Evolutionary conservation across 345 rosid genomes (phyloP).

Genomic region (Lumnitzera racemosa): DNA sequence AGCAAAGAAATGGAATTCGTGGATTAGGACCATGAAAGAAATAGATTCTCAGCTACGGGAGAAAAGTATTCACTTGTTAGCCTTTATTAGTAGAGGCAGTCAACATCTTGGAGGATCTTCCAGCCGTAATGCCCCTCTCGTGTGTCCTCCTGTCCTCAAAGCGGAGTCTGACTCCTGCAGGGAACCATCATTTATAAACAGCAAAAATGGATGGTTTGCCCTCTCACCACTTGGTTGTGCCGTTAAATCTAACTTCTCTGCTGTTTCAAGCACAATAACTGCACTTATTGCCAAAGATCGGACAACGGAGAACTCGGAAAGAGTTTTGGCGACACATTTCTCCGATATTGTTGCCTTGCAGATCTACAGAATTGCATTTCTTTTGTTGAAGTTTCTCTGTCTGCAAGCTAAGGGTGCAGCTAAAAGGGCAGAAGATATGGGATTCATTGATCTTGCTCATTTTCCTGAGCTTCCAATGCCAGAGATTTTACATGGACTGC

Average conservation of each 20-base stretch:
- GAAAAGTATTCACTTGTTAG: conserved; percentile 73
- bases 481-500: conserved; percentile 80
- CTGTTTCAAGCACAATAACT: conserved; percentile 28
- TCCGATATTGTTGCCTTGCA: conserved; percentile 78
- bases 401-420: conserved; percentile 79
- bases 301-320: conserved; percentile 23
- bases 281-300: conserved; percentile 48
- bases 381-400: conserved; percentile 70
- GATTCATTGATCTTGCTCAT: conserved; percentile 74
- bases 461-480: conserved; percentile 98
- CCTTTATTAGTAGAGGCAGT: conserved; percentile 74
- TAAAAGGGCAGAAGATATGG: conserved; percentile 79
- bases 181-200: conserved; percentile 48
- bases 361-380: conserved; percentile 69
- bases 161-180: conserved; percentile 61
- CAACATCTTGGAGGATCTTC: conserved; percentile 54
- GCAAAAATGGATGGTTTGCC: conserved; percentile 80
- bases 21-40: conserved; percentile 71
- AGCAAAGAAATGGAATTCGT: conserved; percentile 58
- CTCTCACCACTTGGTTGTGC: conserved; percentile 61
- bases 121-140: conserved; percentile 33
- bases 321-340: conserved; percentile 48
- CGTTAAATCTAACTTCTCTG: conserved; percentile 29
- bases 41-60: conserved; percentile 72
- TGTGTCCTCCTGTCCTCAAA: conserved; percentile 55